Base-by-base conservation (phyloP, 495 filamentous ascomycete genomes). In the Lasiosphaeriaceae sp. region DNA sequence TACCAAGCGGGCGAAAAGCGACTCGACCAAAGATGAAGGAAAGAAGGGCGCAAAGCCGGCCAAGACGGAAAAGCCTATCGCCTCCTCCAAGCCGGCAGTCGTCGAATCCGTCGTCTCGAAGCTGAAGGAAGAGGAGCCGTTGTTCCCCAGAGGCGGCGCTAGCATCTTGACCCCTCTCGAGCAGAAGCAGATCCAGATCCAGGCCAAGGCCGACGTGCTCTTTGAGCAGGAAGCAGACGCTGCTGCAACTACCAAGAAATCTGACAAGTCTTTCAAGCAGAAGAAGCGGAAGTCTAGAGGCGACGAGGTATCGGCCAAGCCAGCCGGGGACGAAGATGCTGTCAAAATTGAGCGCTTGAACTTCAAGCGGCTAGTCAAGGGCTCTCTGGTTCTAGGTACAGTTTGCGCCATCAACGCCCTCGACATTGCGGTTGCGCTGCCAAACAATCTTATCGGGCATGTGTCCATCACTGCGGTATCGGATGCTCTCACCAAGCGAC, bases 151-250 rank as follows among this genome's bases (percentile, higher is more conserved):
- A 77, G 94, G 94, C 52, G 95, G 94, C 54, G 94, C 81, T 14
- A 94, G 90, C 68, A 80, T 95, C 46, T 75, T 98, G 71, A 96
- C 94, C 8, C 92, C 94, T 22, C 79, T 98, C 50, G 94, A 98
- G 69, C 86, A 94, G 62, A 96, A 96, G 75, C 90, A 97, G 71
- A 96, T 98, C 62, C 88, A 94, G 64, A 89, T 94, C 57, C 87
- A 97, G 71, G 94, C 94, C 26, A 92, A 85, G 60, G 84, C 86
- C 65, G 94, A 98, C 79, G 92, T 93, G 22, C 78, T 97, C 9
- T 97, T 97, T 66, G 94, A 97, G 74, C 85, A 95, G 62, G 81
- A 85, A 55, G 81, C 82, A 31, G 26, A 31, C 14, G 74, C 77
- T 22, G 64, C 77, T 22, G 64, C 66, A 54, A 58, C 61, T 6